Conservation (phyloP, 257 asterid species). For the Penstemon barbatus region DNA sequence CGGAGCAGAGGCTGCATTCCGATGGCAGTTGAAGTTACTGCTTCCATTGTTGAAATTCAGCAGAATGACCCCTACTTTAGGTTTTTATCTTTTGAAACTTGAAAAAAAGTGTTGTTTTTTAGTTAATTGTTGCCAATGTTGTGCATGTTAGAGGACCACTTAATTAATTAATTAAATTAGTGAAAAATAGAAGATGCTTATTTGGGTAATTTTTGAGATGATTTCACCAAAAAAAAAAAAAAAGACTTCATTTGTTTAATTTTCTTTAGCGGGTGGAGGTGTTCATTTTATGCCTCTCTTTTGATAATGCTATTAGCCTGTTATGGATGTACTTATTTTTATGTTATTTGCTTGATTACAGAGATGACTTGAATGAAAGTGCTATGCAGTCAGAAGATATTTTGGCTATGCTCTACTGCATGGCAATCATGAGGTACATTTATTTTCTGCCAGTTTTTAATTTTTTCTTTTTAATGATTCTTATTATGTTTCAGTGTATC, state of each 20-base stretch:
- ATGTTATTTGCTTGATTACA: slow-evolving; percentile 32
- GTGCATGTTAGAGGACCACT: slow-evolving; percentile 2
- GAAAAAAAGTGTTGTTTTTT: background rate
- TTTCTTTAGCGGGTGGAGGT: background rate
- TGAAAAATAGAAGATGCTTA: background rate
- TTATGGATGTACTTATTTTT: background rate
- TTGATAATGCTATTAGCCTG: background rate
- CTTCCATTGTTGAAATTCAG: slow-evolving; percentile 76
- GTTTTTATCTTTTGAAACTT: slow-evolving; percentile 25
- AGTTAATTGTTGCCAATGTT: background rate
- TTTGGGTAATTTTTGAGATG: background rate
- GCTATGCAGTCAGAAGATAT: slow-evolving; percentile 65
- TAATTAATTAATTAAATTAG: background rate
- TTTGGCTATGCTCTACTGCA: slow-evolving; percentile 69
- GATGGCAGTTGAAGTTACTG: slow-evolving; percentile 62
- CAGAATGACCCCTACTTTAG: slow-evolving; percentile 79
- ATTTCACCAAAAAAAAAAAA: background rate
- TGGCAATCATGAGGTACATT: slow-evolving; percentile 78
- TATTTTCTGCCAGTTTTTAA: slow-evolving; percentile 1
- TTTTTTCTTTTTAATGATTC: background rate
- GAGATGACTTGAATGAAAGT: slow-evolving; percentile 50
- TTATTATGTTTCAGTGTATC: slow-evolving; percentile 11
- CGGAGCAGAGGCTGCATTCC: slow-evolving; percentile 84
- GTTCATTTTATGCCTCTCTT: background rate
- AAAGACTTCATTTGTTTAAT: no score